Evolutionary conservation across 208 protist genomes (phyloP), one percentile per base, ranked within the genome.

Genomic region (Balamuthia mandrillaris): DNA sequence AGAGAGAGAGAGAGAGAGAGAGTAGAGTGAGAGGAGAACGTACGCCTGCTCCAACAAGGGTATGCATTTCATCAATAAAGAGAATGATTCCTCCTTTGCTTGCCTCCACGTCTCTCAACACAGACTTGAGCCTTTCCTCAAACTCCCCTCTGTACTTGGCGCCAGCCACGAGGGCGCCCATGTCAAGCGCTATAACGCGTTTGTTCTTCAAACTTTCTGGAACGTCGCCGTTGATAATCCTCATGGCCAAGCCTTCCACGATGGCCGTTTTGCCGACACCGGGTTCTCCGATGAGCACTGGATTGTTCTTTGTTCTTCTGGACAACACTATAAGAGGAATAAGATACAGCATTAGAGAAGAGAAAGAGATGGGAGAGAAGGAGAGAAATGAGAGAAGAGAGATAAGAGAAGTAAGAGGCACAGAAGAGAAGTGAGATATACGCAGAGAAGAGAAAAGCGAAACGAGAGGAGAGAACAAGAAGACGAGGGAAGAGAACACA

Each of bases 41-140:
- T 79, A 88, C 88, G 42, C 92, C 98, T 14, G 97, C 97, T 42
- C 98, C 98, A 14, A 99, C 90, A 2, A 99, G 88, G 7, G 94
- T 96, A 92, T 99, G 98, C 68, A 99, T 95, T 91, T 99, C 98
- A 87, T 99, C 98, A 90, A 99, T 99, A 90, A 99, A 99, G 35
- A 99, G 91, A 60, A 99, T 99, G 65, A 99, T 93, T 65, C 95
- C 92, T n/a, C 97, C 97, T 27, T 98, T 88, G 1, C 93, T 89
- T 16, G 97, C 93, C 72, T 96, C 95, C 6, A 99, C 97, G 82
- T 99, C 98, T 81, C 98, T 97, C 24, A 99, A 91, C 24, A 99
- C 96, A 0, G 94, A 95, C 93, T 99, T 99, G 37, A 99, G 94
- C 10, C 98, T 93, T 89, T 99, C 98, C 92, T 99, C 98, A 90